Evolutionary conservation across 805 yeast species (phyloP), one percentile per base, ranked within the genome.

Genomic region (Tetrapisispora phaffii): DNA sequence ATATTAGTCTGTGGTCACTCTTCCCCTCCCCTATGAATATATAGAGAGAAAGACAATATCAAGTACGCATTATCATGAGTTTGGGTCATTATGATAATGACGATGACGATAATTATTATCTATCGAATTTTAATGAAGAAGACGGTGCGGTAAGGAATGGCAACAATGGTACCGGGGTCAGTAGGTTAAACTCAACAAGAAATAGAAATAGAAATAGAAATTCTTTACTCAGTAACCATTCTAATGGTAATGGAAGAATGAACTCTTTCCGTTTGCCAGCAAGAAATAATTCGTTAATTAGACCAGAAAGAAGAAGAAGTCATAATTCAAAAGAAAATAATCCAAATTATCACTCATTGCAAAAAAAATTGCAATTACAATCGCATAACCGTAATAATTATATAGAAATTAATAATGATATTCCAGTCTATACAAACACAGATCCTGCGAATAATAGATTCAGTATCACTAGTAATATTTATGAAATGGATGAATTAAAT

Each of bases 301-400:
- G 86, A 49, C 94, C 95, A 3, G 97, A 90, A 58, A 76, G 97
- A 53, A 79, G 83, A 34, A 67, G 79, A 40, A 38, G 41, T 38
- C 20, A 38, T 38, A 58, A 78, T 50, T 72, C 78, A 54, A 78
- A 76, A n/a, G 74, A 73, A 44, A 26, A 24, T 26, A 84, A 85
- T 59, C 93, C 90, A 2, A 77, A 81, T 46, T 84, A 72, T 64
- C 87, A 84, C 62, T 87, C 86, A 62, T 74, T 84, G 13, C 87
- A 82, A 53, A 79, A 80, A 28, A 38, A 38, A 33, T 79, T 86
- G 2, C 75, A 79, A 35, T 81, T 80, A 49, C 80, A 82, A 55
- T 69, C 78, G 12, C 74, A 71, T 45, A 79, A 79, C 53, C 64
- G 85, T 49, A 71, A 70, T 17, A 24, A 16, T 26, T 17, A 24